Conservation (phyloP, 352 stramenopile species). For the Globisporangium middletonii region DNA sequence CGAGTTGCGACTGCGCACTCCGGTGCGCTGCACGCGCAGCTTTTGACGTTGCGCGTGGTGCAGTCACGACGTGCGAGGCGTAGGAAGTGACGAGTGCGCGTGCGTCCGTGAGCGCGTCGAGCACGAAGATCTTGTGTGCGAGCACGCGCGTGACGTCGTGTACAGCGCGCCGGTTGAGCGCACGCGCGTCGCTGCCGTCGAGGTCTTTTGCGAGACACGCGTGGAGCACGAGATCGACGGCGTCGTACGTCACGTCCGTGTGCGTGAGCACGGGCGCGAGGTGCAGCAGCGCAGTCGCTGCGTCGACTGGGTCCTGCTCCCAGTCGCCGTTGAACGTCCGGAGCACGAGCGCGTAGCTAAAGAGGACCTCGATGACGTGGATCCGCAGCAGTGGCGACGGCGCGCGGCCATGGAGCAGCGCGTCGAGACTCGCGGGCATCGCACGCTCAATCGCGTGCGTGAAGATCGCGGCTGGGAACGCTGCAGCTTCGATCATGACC, state of each 20-base stretch:
- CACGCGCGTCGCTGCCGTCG: conserved; percentile 9
- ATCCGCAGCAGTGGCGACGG: conserved; percentile 42
- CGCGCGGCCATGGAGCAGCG: conserved; percentile 22
- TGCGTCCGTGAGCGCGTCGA: conserved; percentile 60
- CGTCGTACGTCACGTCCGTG: conserved; percentile 38
- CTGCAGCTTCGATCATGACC: conserved; percentile 25
- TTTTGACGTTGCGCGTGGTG: conserved; percentile 11
- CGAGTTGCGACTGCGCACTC: conserved; percentile 21
- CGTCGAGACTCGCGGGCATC: conserved; percentile 29
- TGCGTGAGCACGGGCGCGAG: conserved; percentile 37
- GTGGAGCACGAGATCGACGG: conserved; percentile 38
- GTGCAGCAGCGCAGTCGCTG: conserved; percentile 36
- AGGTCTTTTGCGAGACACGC: conserved; percentile 26
- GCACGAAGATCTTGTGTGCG: conserved; percentile 35
- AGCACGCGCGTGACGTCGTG: conserved; percentile 40
- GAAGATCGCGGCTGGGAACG: conserved; percentile 47
- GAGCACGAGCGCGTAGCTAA: conserved; percentile 64
- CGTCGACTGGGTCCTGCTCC: conserved; percentile 45
- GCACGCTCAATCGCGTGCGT: conserved; percentile 24
- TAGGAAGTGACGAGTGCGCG: conserved; percentile 32
- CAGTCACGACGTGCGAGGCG: conserved; percentile 15
- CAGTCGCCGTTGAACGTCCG: conserved; percentile 78
- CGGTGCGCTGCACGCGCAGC: conserved; percentile 17
- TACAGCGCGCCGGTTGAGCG: conserved; percentile 27
- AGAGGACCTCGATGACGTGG: conserved; percentile 65